Evolutionary conservation across 78 protist genomes (phyloP), one percentile per base, ranked within the genome.

Genomic region (Anaeramoeba flamelloides): DNA sequence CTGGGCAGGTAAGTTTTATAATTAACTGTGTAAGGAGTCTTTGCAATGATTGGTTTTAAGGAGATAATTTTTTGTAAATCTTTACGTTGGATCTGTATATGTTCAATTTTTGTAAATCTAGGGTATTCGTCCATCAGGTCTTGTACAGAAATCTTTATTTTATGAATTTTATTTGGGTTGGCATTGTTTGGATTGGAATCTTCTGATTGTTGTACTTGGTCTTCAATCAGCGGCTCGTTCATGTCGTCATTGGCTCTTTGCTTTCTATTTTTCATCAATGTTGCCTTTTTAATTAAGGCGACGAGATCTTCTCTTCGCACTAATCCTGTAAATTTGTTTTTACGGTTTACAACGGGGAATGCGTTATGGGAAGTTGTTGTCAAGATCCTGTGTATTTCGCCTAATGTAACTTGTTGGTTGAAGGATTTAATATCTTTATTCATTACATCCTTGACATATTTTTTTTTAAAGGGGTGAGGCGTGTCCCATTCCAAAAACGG

Each of bases 401-500:
- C 39, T 4, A 82, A 85, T 4, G 31, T 31, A 22, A 41, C 84
- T 1, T 79, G 22, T 77, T 81, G 77, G 36, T 0, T 31, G 4
- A 86, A 17, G 4, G 38, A 17, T 53, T 12, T 38, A 2, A 82
- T 75, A 39, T 36, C 0, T 26, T 12, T 0, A 40, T 77, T 74
- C 80, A 36, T 78, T 40, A 41, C 39, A 53, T 40, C 8, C 33
- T 22, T 37, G 26, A 74, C 77, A 53, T 53, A 41, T 37, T 79
- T 34, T 39, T 34, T 75, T 38, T 77, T 39, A 17, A 85, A 79
- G 39, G 77, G 65, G 32, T 17, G 36, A 8, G 90, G 80, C 0
- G 90, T 87, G 78, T 84, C 87, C 80, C 85, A 80, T 31, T 84
- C 84, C 36, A 93, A 86, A 3, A 90, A 39, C 0, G 96, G 96